Evolutionary conservation across 1,284 basidiomycete genomes (phyloP).

Genomic region (Trichosporon sp.): DNA sequence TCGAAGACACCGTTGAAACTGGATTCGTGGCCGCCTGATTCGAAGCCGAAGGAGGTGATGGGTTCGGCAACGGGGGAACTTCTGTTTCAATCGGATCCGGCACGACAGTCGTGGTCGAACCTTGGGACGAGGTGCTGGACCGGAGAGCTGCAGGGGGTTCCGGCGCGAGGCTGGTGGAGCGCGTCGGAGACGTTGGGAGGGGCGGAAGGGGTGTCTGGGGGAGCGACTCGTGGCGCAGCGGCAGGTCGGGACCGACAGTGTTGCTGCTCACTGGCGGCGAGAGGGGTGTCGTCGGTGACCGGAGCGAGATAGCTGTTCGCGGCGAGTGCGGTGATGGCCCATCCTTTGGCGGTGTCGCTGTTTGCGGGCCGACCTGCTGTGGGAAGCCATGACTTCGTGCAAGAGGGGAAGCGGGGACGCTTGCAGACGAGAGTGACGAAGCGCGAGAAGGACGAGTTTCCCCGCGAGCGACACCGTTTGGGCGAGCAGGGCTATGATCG

Average conservation of each 20-base stretch:
- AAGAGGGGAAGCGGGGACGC: background rate
- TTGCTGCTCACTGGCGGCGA: slow-evolving; percentile 8
- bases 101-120: background rate
- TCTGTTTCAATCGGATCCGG: slow-evolving; percentile 2
- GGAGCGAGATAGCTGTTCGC: background rate
- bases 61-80: background rate
- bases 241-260: background rate
- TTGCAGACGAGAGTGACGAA: slow-evolving; percentile 16
- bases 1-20: slow-evolving; percentile 6
- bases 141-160: background rate
- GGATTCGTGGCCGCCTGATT: background rate
- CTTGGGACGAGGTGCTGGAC: slow-evolving; percentile 11
- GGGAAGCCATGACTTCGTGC: slow-evolving; percentile 5
- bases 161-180: background rate
- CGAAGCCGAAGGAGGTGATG: background rate
- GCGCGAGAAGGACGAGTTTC: slow-evolving; percentile 15
- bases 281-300: background rate
- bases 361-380: background rate
- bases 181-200: background rate
- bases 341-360: background rate
- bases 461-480: slow-evolving; percentile 10
- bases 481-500: slow-evolving; percentile 17
- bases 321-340: background rate
- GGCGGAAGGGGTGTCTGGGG: background rate
- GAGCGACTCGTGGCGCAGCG: background rate